Evolutionary conservation across 345 rosid species (phyloP), one percentile per base, ranked within the genome.

Genomic region (Salix arbutifolia): DNA sequence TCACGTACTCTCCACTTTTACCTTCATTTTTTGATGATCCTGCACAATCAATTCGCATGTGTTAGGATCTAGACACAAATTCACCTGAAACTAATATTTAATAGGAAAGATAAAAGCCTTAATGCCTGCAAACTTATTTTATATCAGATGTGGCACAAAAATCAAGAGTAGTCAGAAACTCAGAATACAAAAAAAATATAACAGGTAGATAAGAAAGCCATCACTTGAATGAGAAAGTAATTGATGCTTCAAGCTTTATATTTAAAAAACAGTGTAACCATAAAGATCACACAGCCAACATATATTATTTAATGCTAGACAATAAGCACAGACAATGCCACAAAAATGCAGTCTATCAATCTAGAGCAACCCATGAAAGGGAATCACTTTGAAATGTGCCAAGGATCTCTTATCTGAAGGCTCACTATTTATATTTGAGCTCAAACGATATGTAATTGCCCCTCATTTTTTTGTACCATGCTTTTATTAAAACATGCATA

Each of bases 21-120:
- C 77, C 82, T 84, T 75, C 85, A 85, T 79, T 81, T 73, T 80
- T 70, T 82, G 83, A 83, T 73, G 85, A 81, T 82, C 85, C 97
- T 90, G 90, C 79, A 76, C 16, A 83, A 72, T 52, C 67, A 81
- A 69, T 23, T 68, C 64, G 18, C 50, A 62, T 64, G 6, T 14
- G 62, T 73, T 33, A 2, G 3, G n/a, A 66, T 35, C 11, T 7
- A 37, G 14, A 44, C 21, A 12, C 23, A 23, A 10, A 66, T 52
- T 35, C 42, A 79, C 3, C 3, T 6, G 23, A 26, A 69, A 6
- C 14, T 17, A 33, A 31, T 12, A 21, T 35, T 26, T 31, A 44
- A 76, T 40, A 52, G 60, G 76, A 26, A 35, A 40, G 17, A 28
- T 38, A 61, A 61, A 70, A 60, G 12, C 16, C 26, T 21, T 21